Evolutionary conservation across 768 basidiomycete genomes (phyloP).

Genomic region (Leccinum fibrillosum): DNA sequence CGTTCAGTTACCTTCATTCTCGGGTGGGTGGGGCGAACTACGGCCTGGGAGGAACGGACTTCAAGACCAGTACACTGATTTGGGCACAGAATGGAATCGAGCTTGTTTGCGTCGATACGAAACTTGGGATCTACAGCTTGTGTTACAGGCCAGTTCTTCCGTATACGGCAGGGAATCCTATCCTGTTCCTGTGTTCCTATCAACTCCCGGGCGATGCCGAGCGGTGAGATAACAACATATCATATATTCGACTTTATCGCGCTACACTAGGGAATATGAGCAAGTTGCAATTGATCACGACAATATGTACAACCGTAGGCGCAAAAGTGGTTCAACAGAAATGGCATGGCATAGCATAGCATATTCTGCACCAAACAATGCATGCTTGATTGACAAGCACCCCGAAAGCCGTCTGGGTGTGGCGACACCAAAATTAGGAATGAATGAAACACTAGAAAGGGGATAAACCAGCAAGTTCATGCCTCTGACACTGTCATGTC

Average conservation of each 20-base stretch:
- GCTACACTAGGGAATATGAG: constrained; percentile 27
- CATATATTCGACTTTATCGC: constrained; percentile 17
- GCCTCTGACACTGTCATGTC: constrained; percentile 46
- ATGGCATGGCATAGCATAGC: constrained; percentile 19
- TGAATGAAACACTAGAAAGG: constrained; percentile 7
- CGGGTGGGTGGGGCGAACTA: neutral
- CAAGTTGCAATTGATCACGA: constrained; percentile 22
- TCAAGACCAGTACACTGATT: neutral
- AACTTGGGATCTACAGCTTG: neutral
- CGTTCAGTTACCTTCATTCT: neutral
- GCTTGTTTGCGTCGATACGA: neutral
- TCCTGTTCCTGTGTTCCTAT: neutral
- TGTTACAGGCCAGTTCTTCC: neutral
- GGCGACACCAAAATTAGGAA: constrained; percentile 17
- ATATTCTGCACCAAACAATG: constrained; percentile 18
- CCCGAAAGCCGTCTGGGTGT: constrained; percentile 7
- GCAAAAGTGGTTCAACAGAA: constrained; percentile 18
- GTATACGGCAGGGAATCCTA: neutral
- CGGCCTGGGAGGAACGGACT: neutral
- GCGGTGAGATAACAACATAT: constrained; percentile 2
- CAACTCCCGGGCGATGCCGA: constrained; percentile 4
- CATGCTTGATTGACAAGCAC: constrained; percentile 17
- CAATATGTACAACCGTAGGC: constrained; percentile 29
- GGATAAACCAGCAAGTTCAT: constrained; percentile 13
- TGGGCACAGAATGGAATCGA: neutral